Base-by-base conservation (phyloP, 257 asterid species). In the Echium plantagineum region DNA sequence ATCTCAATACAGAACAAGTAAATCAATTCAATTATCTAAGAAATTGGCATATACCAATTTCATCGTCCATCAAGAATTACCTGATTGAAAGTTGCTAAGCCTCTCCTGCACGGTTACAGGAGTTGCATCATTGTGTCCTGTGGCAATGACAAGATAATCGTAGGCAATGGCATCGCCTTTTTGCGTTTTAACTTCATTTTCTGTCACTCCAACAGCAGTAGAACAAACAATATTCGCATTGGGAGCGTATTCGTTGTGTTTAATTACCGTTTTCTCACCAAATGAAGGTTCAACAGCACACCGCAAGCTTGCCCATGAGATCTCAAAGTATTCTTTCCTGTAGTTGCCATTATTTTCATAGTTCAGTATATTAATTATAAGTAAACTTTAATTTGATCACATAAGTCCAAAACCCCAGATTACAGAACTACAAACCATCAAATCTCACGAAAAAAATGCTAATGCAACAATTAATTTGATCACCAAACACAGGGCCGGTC, bases 121-220 rank as follows among this genome's bases (percentile, higher is more conserved):
- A 24, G 78, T 75, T 4, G 66, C n/a, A 38, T 64, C 79, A 10
- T 52, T 61, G 64, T 86, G 98, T 22, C 98, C 98, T 15, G 96
- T 86, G 63, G 98, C 95, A 57, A 93, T 63, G 64, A 89, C 89
- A 58, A 89, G 95, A 77, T 84, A 93, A 73, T 93, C 96, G 56
- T 78, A 93, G 3, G 69, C 77, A 60, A 86, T 22, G 5, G 12
- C 15, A 30, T 66, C 77, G 58, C 97, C 97, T 28, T 83, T 79
- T 49, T 75, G 81, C 32, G 94, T 86, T 67, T 66, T 10, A 20
- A 91, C 87, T 72, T 84, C 91, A 52, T 55, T 62, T 20, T 57
- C 70, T 9, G 87, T 88, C 76, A 88, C 70, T 66, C 62, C 73
- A 65, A 79, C 69, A 16, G 95, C 95, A 15, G 90, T 16, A 62